Conservation (phyloP, 2,329 filamentous ascomycete genomes). For the Aspergillus cejpii region DNA sequence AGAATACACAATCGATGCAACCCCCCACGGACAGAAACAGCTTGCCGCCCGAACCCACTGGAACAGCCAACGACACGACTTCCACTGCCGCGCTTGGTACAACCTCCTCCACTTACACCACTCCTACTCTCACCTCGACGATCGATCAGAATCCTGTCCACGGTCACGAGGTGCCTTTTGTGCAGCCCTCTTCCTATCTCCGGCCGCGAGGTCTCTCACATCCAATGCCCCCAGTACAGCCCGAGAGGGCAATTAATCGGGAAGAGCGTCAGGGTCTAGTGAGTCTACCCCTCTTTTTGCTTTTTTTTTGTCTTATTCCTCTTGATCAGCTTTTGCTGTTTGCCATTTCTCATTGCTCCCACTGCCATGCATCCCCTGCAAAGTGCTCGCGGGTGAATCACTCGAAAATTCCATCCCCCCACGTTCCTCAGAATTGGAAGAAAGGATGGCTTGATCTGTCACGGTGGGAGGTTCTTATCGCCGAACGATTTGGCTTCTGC, state of each 20-base stretch:
- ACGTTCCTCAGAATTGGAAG: not conserved
- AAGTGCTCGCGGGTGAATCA: not conserved
- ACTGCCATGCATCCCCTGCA: not conserved
- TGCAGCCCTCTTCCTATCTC: conserved; percentile 46
- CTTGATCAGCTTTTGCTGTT: conserved; percentile 1
- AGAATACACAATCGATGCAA: conserved; percentile 16
- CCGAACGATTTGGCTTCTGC: not conserved
- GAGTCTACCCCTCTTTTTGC: conserved; percentile 19
- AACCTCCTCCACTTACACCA: conserved; percentile 9
- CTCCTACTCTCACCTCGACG: conserved; percentile 5
- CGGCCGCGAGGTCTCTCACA: conserved; percentile 36
- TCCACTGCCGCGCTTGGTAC: conserved; percentile 1
- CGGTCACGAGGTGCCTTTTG: conserved; percentile 43
- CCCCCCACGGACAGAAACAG: conserved; percentile 24
- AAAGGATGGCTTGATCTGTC: not conserved
- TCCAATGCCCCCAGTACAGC: conserved; percentile 37
- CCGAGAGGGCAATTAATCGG: conserved; percentile 43
- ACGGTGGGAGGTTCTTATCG: not conserved
- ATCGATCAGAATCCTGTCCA: conserved; percentile 10
- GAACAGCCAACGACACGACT: conserved; percentile 4
- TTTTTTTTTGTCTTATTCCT: conserved; percentile 6
- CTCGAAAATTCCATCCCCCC: not conserved
- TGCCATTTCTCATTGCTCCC: conserved; percentile 1
- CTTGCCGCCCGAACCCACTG: conserved; percentile 14
- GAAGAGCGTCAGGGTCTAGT: conserved; percentile 48